Percentiles rank a stretch among this genome's conserved stretches.
phyloP scores from a whole-genome alignment of 768 basidiomycete genomes.

The Kwoniella pini region DNA sequence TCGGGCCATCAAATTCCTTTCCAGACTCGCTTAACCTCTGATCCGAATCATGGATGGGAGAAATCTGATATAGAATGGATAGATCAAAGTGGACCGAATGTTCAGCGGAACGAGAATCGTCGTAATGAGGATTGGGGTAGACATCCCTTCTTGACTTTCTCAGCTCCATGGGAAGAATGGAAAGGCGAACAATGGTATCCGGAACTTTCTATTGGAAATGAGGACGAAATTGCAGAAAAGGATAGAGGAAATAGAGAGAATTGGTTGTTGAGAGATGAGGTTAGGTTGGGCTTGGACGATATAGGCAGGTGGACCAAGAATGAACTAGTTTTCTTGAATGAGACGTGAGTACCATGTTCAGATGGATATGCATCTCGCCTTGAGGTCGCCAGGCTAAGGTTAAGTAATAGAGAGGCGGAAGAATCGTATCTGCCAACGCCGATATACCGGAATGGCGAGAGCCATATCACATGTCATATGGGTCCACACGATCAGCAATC shows the following conservation, averaged over 20 bases:
- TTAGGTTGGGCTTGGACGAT: slow-evolving; percentile 39
- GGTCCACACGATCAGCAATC: slow-evolving; percentile 37
- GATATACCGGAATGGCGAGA: slow-evolving; percentile 21
- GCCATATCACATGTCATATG: slow-evolving; percentile 27
- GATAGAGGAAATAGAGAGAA: slow-evolving; percentile 25
- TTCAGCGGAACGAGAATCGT: slow-evolving; percentile 9
- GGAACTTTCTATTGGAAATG: slow-evolving; percentile 35
- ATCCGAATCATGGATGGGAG: slow-evolving; percentile 5
- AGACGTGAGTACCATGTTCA: slow-evolving; percentile 26
- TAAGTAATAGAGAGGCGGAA: slow-evolving; percentile 19
- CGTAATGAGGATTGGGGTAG: slow-evolving; percentile 5
- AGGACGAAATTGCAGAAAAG: background rate
- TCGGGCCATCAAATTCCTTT: slow-evolving; percentile 16
- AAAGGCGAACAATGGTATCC: slow-evolving; percentile 51
- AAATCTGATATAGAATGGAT: slow-evolving; percentile 6
- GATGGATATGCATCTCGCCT: too few relatives aligned
- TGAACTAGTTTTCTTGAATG: slow-evolving; percentile 25
- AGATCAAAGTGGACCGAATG: slow-evolving; percentile 7
- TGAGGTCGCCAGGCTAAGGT: too few relatives aligned
- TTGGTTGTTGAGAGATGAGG: slow-evolving; percentile 28
- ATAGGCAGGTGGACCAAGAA: slow-evolving; percentile 32
- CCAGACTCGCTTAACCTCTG: slow-evolving; percentile 1
- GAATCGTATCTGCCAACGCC: slow-evolving; percentile 30
- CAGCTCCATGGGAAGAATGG: slow-evolving; percentile 44
- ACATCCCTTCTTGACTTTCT: slow-evolving; percentile 8